These are phyloP conservation scores for Lichtheimia hyalospora DNA, from an alignment of 371 early-diverging fungal species.

Conservation along the genomic window DNA sequence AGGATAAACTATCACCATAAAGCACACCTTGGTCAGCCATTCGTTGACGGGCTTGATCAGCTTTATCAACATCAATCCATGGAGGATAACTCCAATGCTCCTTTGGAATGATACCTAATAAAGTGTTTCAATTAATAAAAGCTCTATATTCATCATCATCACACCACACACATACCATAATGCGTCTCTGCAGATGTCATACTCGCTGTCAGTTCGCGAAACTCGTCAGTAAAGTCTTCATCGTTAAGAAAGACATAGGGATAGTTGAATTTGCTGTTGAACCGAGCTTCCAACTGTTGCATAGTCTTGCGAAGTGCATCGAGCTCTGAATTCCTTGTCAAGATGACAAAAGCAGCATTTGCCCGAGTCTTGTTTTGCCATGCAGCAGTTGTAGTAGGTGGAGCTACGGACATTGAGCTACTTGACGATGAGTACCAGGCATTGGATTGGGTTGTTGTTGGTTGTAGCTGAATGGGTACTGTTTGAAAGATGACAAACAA, in stretches of 20 bases:
- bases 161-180: slow-evolving; percentile 27
- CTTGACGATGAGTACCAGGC: background rate
- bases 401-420: background rate
- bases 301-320: slow-evolving; percentile 67
- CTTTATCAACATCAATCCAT: slow-evolving; percentile 76
- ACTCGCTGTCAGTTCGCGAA: slow-evolving; percentile 56
- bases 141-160: background rate
- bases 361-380: slow-evolving; percentile 37
- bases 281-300: slow-evolving; percentile 77
- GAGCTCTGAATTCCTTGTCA: slow-evolving; percentile 78
- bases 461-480: background rate
- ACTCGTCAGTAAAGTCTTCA: slow-evolving; percentile 76
- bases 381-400: slow-evolving; percentile 13
- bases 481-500: background rate
- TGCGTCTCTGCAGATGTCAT: slow-evolving; percentile 52
- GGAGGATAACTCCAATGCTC: slow-evolving; percentile 84
- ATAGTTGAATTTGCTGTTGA: slow-evolving; percentile 82
- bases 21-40: slow-evolving; percentile 71
- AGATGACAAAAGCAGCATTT: slow-evolving; percentile 63
- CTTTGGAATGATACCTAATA: slow-evolving; percentile 48
- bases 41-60: slow-evolving; percentile 48
- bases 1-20: slow-evolving; percentile 85
- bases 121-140: slow-evolving; percentile 50
- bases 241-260: slow-evolving; percentile 91
- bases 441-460: background rate